Conservation (phyloP, 768 basidiomycete genomes). For the Sistotremastrum suecicum region DNA sequence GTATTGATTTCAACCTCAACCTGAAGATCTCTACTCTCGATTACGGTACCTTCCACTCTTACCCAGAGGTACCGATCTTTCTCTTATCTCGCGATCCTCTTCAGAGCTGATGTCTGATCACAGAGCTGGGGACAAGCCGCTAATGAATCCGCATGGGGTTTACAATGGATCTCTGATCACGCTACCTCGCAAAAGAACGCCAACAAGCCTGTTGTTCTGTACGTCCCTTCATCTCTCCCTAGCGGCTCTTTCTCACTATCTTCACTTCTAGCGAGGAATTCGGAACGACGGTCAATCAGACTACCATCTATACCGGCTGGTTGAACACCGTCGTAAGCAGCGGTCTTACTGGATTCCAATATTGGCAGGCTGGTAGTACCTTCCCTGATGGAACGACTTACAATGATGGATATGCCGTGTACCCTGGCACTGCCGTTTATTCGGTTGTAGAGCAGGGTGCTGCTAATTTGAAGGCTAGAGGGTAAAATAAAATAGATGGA, state of each 20-base stretch:
- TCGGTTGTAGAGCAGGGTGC: too few relatives aligned
- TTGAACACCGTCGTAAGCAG: constrained; percentile 33
- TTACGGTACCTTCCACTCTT: constrained; percentile 14
- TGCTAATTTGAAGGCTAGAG: too few relatives aligned
- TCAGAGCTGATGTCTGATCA: not conserved
- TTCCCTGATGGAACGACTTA: too few relatives aligned
- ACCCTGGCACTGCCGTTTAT: too few relatives aligned
- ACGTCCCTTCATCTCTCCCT: too few relatives aligned
- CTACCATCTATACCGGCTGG: constrained; percentile 39
- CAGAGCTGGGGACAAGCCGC: constrained; percentile 6
- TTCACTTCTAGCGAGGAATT: constrained; percentile 33
- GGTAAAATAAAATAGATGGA: too few relatives aligned
- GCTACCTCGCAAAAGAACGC: constrained; percentile 12
- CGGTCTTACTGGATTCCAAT: constrained; percentile 31
- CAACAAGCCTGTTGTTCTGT: constrained; percentile 46
- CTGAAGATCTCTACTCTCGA: constrained; percentile 11
- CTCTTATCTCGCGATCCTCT: not conserved
- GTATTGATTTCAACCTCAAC: constrained; percentile 11
- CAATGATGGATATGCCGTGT: too few relatives aligned
- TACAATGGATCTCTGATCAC: constrained; percentile 13
- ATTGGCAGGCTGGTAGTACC: too few relatives aligned
- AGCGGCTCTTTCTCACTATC: not conserved
- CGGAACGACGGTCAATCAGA: constrained; percentile 34
- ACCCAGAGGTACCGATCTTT: constrained; percentile 3
- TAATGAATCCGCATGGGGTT: constrained; percentile 4